These are phyloP conservation scores for Toxicodendron radicans DNA, from an alignment of 345 rosid genomes.

Conservation along the genomic window DNA sequence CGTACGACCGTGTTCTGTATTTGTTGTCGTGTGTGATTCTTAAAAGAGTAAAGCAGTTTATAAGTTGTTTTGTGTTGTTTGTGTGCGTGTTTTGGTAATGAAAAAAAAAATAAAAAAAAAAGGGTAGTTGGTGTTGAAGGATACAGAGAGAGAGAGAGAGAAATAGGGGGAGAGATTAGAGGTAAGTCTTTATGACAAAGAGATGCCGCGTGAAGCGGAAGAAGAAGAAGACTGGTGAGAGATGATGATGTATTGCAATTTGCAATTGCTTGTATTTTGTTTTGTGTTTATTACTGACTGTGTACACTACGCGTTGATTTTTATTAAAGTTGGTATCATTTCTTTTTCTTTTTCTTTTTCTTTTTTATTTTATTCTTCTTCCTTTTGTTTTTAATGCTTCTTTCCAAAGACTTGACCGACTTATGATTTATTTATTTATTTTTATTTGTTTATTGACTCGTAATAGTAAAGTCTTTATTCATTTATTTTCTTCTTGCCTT, in stretches of 20 bases:
- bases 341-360: not conserved
- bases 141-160: not conserved
- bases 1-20: not conserved
- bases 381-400: not conserved
- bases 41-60: not conserved
- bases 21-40: not conserved
- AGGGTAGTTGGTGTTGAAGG: not conserved
- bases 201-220: constrained; percentile 57
- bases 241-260: not conserved
- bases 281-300: not conserved
- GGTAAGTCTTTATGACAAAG: constrained; percentile 10
- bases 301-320: constrained; percentile 49
- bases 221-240: constrained; percentile 27
- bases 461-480: not conserved
- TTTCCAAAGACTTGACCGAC: not conserved
- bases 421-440: not conserved
- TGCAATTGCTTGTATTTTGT: too few species aligned
- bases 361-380: not conserved
- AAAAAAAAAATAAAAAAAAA: too few species aligned
- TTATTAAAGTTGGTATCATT: not conserved
- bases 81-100: not conserved
- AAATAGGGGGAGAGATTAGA: not conserved
- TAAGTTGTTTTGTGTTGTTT: not conserved
- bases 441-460: not conserved
- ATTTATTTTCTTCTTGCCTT: too few species aligned